Evolutionary conservation across 2,329 filamentous ascomycete species (phyloP), one percentile per base, ranked within the genome.

Genomic region (Delphinella strobiligena): DNA sequence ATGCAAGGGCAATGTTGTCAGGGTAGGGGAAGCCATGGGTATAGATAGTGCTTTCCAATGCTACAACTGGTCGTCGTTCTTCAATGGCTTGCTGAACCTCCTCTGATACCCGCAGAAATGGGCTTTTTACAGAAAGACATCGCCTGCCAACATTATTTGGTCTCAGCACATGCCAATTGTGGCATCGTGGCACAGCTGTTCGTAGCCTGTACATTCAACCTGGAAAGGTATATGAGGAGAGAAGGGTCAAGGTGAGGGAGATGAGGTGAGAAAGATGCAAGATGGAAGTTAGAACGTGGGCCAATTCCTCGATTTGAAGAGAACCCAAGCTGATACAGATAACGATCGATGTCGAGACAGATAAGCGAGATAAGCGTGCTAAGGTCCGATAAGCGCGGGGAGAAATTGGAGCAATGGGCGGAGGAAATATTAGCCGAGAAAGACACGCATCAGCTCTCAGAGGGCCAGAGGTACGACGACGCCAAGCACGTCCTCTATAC

Each of bases 31-130:
- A 82, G 42, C 78, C 77, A 62, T 98, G 91, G 1, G 91, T 98
- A 61, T 98, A 96, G 51, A 98, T 96, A 4, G 91, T 94, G 2
- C 85, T 87, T 61, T 98, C 91, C 4, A 98, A 71, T 12, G 89
- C 91, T 9, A 98, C 88, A 3, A 98, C 80, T 1, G 91, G 89
- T 52, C 77, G 79, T 41, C 79, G 78, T 10, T 75, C 73, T 31
- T 75, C 68, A 35, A 95, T 60, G 30, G 88, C 89, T 55, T 86
- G 77, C 38, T 71, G 67, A 10, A 98, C 80, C 61, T 96, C 89
- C 37, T 89, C 80, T 1, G 85, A 88, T 31, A 94, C 68, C 38
- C 69, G 72, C 41, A 93, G 71, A 44, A 64, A 86, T 61, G 54
- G 61, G 5, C 33, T 43, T 17, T 43, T 33, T 4, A 36, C 30